These are phyloP conservation scores for Chlorella sp. DNA, from an alignment of 139 green algal species.

Conservation along the genomic window DNA sequence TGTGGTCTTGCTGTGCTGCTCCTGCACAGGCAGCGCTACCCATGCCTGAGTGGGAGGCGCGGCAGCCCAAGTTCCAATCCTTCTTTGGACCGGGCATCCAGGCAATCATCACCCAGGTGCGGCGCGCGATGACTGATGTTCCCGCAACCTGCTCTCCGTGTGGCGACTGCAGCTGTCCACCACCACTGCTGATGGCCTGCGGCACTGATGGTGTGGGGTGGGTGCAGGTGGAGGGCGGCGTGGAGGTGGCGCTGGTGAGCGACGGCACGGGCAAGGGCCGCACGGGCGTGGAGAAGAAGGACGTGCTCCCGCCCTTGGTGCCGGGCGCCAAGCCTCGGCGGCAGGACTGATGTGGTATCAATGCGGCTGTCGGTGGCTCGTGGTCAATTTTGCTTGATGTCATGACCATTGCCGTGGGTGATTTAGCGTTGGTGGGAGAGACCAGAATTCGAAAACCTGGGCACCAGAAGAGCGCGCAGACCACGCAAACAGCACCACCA, in stretches of 20 bases:
- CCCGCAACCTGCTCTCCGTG: too few species aligned
- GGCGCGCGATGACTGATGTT: too few species aligned
- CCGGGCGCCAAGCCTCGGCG: constrained; percentile 71
- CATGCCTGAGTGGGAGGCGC: constrained; percentile 57
- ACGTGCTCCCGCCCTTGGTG: constrained; percentile 86
- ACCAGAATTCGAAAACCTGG: too few species aligned
- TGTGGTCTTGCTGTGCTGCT: background rate
- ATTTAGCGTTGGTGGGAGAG: too few species aligned
- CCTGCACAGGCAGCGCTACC: background rate
- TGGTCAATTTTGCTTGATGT: background rate
- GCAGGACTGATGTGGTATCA: constrained; percentile 26
- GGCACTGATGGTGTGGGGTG: too few species aligned
- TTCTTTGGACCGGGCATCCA: constrained; percentile 92
- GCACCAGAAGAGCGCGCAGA: too few species aligned
- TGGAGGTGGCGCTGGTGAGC: constrained; percentile 68
- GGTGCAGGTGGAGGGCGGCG: constrained; percentile 17
- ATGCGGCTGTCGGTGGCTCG: background rate
- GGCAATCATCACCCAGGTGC: constrained; percentile 16
- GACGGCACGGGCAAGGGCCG: constrained; percentile 70
- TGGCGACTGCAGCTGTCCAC: too few species aligned
- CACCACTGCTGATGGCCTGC: too few species aligned
- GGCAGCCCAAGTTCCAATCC: constrained; percentile 71
- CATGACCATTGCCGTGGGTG: too few species aligned
- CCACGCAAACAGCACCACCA: too few species aligned
- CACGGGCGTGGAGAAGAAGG: constrained; percentile 64